Evolutionary conservation across 2,329 filamentous ascomycete genomes (phyloP), one percentile per base, ranked within the genome.

Genomic region (Waltergamsia citrina): DNA sequence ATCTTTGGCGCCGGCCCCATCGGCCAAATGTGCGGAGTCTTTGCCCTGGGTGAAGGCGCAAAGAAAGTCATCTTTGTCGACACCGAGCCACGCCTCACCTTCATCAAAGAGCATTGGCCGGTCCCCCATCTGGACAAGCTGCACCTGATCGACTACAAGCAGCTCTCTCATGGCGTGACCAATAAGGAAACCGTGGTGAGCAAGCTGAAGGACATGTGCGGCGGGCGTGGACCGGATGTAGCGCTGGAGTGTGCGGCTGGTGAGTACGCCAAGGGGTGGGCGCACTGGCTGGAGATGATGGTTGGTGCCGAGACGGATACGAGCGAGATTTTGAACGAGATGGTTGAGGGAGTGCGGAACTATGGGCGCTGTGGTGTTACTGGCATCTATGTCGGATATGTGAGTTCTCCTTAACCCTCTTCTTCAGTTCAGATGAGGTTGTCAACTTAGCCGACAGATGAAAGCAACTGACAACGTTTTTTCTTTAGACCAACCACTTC

Each of bases 1-100:
- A 77, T 93, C 39, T 94, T 85, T 40, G 86, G 85, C n/a, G 84
- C 80, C 0, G 86, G 86, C 0, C 87, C 85, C 1, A 84, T 94
- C 33, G 86, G 87, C 0, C 84, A 93, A 49, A 92, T 93, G 81
- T 74, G 70, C 3, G 82, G 79, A 2, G 65, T 85, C 34, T 93
- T 90, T 60, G 75, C 79, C 1, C 65, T 85, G 36, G 59, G 74
- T n/a, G 76, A 86, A 36, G 84, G 84, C 7, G 86, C 86, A 0
- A 69, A 61, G 29, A 72, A 82, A 40, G 69, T 94, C 41, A 88
- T 93, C 44, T 71, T 88, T 41, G 78, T 94, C 43, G 87, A 94
- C 50, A 74, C 72, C 4, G 84, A 73, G 38, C 75, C 69, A 57
- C 69, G 86, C 2, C 63, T 93, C 5, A 74, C 81, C 3, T 85